phyloP scores from a whole-genome alignment of 371 early-diverging fungal species.

The Mucor circinelloides region DNA sequence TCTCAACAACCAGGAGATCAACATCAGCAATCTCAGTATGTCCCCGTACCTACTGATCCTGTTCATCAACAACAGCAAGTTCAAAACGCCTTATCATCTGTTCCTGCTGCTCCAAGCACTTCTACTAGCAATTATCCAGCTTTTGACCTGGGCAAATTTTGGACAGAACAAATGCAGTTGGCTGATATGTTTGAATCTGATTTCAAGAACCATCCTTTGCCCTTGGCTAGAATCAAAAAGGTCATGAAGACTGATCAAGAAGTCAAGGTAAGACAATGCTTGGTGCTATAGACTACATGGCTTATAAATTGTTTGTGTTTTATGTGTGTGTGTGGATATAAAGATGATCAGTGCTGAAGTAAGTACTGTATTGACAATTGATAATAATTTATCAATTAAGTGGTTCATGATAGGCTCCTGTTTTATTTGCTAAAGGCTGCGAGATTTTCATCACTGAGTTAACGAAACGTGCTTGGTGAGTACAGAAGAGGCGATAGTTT shows the following conservation, averaged over 20 bases:
- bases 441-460: conserved; percentile 98
- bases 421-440: conserved; percentile 96
- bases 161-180: conserved; percentile 46
- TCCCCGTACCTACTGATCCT: conserved; percentile 5
- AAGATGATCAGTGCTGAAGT: conserved; percentile 50
- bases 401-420: conserved; percentile 70
- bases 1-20: conserved; percentile 15
- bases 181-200: conserved; percentile 60
- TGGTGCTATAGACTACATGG: too few species aligned
- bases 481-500: not conserved
- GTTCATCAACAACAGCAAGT: not conserved
- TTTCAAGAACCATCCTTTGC: conserved; percentile 93
- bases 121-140: conserved; percentile 41
- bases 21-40: conserved; percentile 9
- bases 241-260: conserved; percentile 99
- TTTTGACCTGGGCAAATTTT: conserved; percentile 49
- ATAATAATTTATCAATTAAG: not conserved
- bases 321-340: not conserved
- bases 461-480: conserved; percentile 92
- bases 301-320: not conserved
- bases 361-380: not conserved
- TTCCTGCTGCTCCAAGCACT: not conserved
- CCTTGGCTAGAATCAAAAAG: conserved; percentile 99
- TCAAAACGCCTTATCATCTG: not conserved
- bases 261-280: conserved; percentile 69